These are phyloP conservation scores for Pisolithus microcarpus DNA, from an alignment of 768 basidiomycete genomes.

Conservation along the genomic window DNA sequence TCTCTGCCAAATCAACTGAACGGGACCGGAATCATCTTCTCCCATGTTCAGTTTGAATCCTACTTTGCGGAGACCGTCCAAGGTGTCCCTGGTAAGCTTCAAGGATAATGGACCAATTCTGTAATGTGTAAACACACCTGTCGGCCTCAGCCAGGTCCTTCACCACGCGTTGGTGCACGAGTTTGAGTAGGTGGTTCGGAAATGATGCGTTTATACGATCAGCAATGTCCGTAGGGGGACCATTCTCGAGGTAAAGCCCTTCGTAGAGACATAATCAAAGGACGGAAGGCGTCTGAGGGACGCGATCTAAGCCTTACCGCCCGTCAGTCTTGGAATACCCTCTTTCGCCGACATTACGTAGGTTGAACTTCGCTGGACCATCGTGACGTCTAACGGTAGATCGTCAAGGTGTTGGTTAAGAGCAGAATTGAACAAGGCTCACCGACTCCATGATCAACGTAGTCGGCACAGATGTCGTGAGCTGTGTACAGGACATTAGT, in stretches of 20 bases:
- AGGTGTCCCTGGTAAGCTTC: conserved; percentile 27
- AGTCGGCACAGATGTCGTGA: conserved; percentile 41
- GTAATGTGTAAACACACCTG: conserved; percentile 26
- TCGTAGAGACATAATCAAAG: neutral
- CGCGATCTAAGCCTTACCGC: neutral
- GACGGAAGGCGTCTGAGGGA: neutral
- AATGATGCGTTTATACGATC: conserved; percentile 43
- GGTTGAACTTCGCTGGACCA: conserved; percentile 49
- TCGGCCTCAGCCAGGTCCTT: conserved; percentile 43
- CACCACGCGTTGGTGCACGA: conserved; percentile 27
- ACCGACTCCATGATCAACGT: conserved; percentile 32
- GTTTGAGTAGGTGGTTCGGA: conserved; percentile 22
- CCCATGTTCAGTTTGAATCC: conserved; percentile 56
- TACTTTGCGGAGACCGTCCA: conserved; percentile 42
- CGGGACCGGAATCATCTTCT: conserved; percentile 44
- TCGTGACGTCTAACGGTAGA: conserved; percentile 40
- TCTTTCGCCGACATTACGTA: conserved; percentile 39
- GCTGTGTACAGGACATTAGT: conserved; percentile 25
- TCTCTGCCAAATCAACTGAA: conserved; percentile 39
- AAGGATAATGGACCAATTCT: neutral
- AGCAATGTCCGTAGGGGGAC: conserved; percentile 37
- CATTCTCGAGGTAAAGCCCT: conserved; percentile 35
- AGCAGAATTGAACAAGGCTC: neutral
- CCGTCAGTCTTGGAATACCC: conserved; percentile 27
- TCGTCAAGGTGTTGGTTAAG: neutral